Conservation (phyloP, 192 early-diverging fungal species). For the Coemansia sp. region DNA sequence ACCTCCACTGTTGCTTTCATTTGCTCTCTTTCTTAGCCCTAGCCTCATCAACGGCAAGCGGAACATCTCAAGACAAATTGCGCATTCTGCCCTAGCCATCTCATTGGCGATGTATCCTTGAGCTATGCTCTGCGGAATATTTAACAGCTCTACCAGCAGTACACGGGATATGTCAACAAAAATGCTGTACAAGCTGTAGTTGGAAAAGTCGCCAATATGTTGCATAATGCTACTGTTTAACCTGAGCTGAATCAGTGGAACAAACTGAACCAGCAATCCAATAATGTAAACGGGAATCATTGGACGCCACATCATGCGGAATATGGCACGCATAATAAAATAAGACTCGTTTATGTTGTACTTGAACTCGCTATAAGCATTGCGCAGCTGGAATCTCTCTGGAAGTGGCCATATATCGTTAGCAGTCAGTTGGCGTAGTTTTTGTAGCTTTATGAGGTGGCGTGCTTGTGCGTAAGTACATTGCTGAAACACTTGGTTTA, state of each 20-base stretch:
- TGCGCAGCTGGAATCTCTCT: not conserved
- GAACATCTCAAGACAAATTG: slow-evolving; percentile 31
- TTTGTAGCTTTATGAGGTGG: slow-evolving; percentile 6
- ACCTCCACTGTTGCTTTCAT: not conserved
- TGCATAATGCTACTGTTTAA: slow-evolving; percentile 16
- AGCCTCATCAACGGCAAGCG: slow-evolving; percentile 20
- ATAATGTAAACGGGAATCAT: slow-evolving; percentile 27
- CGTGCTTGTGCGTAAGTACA: slow-evolving; percentile 16
- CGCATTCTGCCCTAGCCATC: not conserved
- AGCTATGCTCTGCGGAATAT: not conserved
- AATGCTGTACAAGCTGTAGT: slow-evolving; percentile 19
- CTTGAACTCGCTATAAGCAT: slow-evolving; percentile 13
- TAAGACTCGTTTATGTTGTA: slow-evolving; percentile 29
- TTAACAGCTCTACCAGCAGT: not conserved
- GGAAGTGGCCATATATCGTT: slow-evolving; percentile 24
- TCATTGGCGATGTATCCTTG: not conserved
- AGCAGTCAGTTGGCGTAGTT: slow-evolving; percentile 8
- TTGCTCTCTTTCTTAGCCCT: slow-evolving; percentile 9
- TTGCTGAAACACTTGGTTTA: not conserved
- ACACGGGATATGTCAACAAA: not conserved
- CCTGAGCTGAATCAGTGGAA: not conserved
- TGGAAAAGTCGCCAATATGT: slow-evolving; percentile 11
- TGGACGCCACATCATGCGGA: slow-evolving; percentile 31
- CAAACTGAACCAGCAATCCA: slow-evolving; percentile 4
- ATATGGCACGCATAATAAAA: slow-evolving; percentile 37